Percentiles rank a stretch among this genome's conserved stretches.
These are phyloP conservation scores for Dentipellis sp. DNA, from an alignment of 768 basidiomycete genomes.

Conservation along the genomic window DNA sequence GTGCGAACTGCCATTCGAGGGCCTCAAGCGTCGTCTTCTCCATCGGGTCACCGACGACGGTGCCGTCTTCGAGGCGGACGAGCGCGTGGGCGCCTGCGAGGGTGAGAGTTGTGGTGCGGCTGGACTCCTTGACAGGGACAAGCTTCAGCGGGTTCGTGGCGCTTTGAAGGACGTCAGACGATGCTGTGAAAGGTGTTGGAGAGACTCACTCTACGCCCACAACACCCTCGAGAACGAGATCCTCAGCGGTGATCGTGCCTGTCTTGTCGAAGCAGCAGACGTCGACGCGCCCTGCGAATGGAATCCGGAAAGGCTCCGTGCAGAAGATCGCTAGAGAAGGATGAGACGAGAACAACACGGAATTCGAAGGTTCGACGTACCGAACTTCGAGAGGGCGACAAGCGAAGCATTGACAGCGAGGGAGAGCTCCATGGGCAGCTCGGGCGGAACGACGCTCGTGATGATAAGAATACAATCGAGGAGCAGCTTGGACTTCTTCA, in stretches of 20 bases:
- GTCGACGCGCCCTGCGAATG: constrained; percentile 90
- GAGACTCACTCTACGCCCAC: constrained; percentile 79
- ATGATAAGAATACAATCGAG: constrained; percentile 95
- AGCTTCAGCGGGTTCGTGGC: constrained; percentile 52
- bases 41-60: constrained; percentile 96
- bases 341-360: not conserved
- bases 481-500: constrained; percentile 91
- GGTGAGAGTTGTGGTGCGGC: constrained; percentile 72
- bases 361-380: constrained; percentile 34
- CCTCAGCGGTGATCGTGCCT: constrained; percentile 95
- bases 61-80: constrained; percentile 78
- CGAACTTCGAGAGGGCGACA: constrained; percentile 87
- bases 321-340: constrained; percentile 80
- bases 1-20: constrained; percentile 59
- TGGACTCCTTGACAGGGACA: constrained; percentile 68
- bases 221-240: constrained; percentile 89
- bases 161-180: constrained; percentile 27
- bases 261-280: constrained; percentile 99
- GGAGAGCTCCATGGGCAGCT: constrained; percentile 95
- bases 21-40: constrained; percentile 93
- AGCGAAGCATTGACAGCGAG: constrained; percentile 93
- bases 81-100: constrained; percentile 94
- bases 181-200: constrained; percentile 1
- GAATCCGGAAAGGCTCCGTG: constrained; percentile 98
- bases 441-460: constrained; percentile 96